A percentile compares a stretch with the other conserved stretches of the same genome.
These are phyloP conservation scores for Aureobasidium sp. DNA, from an alignment of 2,329 filamentous ascomycete species.

Conservation along the genomic window DNA sequence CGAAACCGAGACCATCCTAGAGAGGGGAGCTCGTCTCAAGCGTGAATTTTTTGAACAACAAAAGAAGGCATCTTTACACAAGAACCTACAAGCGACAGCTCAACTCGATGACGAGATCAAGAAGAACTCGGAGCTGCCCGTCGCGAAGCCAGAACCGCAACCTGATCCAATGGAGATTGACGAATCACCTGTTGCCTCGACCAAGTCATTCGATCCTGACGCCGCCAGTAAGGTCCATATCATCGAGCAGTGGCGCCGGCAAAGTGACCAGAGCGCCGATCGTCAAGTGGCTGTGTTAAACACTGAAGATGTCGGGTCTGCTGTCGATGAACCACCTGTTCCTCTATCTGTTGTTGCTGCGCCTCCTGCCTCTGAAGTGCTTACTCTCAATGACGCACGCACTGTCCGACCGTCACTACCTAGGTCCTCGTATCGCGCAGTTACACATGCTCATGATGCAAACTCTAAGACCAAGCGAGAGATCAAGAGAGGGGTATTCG, in stretches of 20 bases:
- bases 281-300: background rate
- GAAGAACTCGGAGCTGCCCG: background rate
- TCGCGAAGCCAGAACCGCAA: background rate
- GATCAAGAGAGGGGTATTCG: background rate
- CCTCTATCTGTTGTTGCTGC: background rate
- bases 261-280: background rate
- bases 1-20: background rate
- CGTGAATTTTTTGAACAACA: background rate
- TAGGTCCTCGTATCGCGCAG: background rate
- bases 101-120: background rate
- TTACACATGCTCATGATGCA: background rate
- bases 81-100: background rate
- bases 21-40: background rate
- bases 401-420: background rate
- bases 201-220: background rate
- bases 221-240: background rate
- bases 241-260: background rate
- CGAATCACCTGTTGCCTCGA: too few species aligned
- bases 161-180: background rate
- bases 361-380: background rate
- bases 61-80: background rate
- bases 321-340: background rate
- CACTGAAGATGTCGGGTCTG: too few species aligned
- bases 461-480: background rate
- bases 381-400: background rate